Base-by-base conservation (phyloP, 768 basidiomycete genomes). In the Rubroboletus pulcherrimus region DNA sequence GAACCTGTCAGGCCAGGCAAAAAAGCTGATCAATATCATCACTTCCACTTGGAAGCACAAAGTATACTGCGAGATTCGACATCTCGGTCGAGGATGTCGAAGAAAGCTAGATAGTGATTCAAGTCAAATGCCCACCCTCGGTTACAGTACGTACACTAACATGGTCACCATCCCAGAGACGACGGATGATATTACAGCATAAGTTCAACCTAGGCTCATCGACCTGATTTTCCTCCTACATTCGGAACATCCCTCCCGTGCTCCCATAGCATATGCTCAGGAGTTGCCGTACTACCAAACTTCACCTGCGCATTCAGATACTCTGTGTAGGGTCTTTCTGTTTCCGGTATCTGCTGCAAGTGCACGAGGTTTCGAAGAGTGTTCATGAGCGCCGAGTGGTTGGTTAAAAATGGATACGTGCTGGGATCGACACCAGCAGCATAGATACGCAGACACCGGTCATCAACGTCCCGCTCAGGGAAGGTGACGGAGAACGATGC, bases 391-490 rank as follows among this genome's bases (percentile, higher is more conserved):
- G 3, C 42, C 0, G 50, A 37, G 29, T 53, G 19, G 15, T 37
- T 19, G 5, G 0, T 31, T 4, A 63, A 39, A 14, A 63, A 60
- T 1, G 55, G 58, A 45, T 63, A 63, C 1, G 53, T 63, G 3
- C 10, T 10, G 0, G 12, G 1, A 17, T 53, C 30, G 12, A 47
- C 24, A 1, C 61, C 62, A 0, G 40, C 35, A 6, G 62, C 55
- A 19, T 63, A 55, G 24, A 60, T 51, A 0, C 62, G 58, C 21
- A 63, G 41, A 29, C 62, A 63, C 7, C 39, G 50, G 11, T 56
- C 61, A 5, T 35, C 9, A 3, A n/a, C 5, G 5, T 37, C 39
- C 0, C 49, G 5, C 24, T 24, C 26, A 26, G 26, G 26, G 26
- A 26, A 26, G 26, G 26, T 26, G 2, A 26, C 26, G 3, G 57